These are phyloP conservation scores for Clarireedia sp. DNA, from an alignment of 2,329 filamentous ascomycete genomes.

Conservation along the genomic window DNA sequence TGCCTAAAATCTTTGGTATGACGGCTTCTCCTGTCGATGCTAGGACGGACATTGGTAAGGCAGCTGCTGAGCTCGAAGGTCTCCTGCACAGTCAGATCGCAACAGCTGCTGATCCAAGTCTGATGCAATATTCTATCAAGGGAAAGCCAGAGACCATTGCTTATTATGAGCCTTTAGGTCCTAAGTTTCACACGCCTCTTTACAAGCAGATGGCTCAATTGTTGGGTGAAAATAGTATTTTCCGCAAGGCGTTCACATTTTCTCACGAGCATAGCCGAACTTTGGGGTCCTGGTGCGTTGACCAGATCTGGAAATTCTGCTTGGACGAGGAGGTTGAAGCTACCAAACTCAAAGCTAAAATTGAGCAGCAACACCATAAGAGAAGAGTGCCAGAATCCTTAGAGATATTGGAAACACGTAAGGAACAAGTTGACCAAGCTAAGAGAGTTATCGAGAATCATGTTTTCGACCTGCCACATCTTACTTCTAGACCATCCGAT, in stretches of 20 bases:
- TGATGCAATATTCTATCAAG: constrained; percentile 51
- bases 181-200: constrained; percentile 56
- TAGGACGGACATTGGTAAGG: constrained; percentile 61
- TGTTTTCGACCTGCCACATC: constrained; percentile 34
- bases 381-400: constrained; percentile 23
- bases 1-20: constrained; percentile 87
- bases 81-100: constrained; percentile 77
- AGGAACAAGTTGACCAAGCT: constrained; percentile 50
- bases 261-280: constrained; percentile 53
- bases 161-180: constrained; percentile 43
- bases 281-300: constrained; percentile 77
- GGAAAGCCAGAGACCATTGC: constrained; percentile 51
- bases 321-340: constrained; percentile 52
- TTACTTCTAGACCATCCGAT: constrained; percentile 9
- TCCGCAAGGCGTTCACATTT: constrained; percentile 38
- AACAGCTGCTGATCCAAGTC: constrained; percentile 56
- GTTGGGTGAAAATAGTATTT: constrained; percentile 38
- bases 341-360: constrained; percentile 51
- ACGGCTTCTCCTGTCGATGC: constrained; percentile 92
- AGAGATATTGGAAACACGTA: constrained; percentile 42
- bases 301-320: constrained; percentile 68
- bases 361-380: constrained; percentile 35
- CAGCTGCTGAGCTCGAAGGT: constrained; percentile 65
- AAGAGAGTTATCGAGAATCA: constrained; percentile 47
- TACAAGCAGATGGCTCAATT: constrained; percentile 46